These are phyloP conservation scores for Polymyxa betae DNA, from an alignment of 208 protist species.

Conservation along the genomic window DNA sequence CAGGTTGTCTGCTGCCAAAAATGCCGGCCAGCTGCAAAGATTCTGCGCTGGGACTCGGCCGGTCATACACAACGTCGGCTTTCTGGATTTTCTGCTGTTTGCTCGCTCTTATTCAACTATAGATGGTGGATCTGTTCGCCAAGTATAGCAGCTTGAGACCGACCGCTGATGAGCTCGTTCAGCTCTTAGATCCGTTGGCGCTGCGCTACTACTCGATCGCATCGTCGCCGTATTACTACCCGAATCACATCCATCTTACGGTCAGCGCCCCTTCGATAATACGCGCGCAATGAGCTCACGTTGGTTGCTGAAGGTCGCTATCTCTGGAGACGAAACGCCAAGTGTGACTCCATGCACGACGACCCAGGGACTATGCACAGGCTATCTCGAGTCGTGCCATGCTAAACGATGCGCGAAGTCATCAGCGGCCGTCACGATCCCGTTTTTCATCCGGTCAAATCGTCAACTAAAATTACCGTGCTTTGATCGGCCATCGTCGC, in stretches of 20 bases:
- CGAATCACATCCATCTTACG: background rate
- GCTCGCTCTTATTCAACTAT: background rate
- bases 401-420: background rate
- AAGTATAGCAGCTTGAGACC: background rate
- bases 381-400: background rate
- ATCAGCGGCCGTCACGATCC: background rate
- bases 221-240: background rate
- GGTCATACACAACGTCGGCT: too few relatives aligned
- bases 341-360: background rate
- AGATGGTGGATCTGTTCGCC: background rate
- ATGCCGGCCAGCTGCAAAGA: too few relatives aligned
- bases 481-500: background rate
- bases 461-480: background rate
- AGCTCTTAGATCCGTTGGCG: background rate
- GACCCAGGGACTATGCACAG: constrained; percentile 5
- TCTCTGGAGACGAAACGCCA: background rate
- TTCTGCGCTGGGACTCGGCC: too few relatives aligned
- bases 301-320: background rate
- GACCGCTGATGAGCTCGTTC: background rate
- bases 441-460: background rate
- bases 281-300: background rate
- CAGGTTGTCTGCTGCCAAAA: too few relatives aligned
- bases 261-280: background rate
- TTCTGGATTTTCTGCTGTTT: background rate
- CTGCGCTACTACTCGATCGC: constrained; percentile 37